Base-by-base conservation (phyloP, 2,329 filamentous ascomycete genomes). In the Podosphaera aphanis region DNA sequence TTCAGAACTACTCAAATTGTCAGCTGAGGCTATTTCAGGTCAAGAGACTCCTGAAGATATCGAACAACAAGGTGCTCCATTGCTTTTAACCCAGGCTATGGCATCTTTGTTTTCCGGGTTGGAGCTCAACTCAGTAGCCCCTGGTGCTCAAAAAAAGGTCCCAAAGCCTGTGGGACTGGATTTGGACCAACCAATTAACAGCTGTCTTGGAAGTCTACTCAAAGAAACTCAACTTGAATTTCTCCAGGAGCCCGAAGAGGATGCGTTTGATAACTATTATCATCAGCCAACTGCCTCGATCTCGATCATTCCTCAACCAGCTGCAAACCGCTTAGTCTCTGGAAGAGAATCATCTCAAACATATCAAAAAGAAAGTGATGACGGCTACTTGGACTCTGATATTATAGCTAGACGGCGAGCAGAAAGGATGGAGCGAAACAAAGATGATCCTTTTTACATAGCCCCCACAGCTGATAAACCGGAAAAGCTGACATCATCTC, bases 371-470 rank as follows among this genome's bases (percentile, higher is more conserved):
- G 65, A 68, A 0, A 65, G 64, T 15, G 70, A 78, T 46, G 76
- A 86, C 27, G 71, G 66, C 40, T 80, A 79, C 52, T 62, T 80
- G 1, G 81, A 88, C 49, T 67, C 78, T 1, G 79, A 84, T 53
- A 83, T 83, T 41, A 59, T 83, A 37, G 80, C 82, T 3, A 70
- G 77, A 50, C 73, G 82, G 50, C 82, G 78, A 54, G 74, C 78
- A 3, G 83, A 93, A 57, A 73, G 86, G 10, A 64, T 71, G 47
- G 85, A 93, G 58, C 74, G 84, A 47, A 83, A 93, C 60, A 81
- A 73, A 53, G 88, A 95, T 57, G 90, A 98, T 56, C 90, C 90
- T 0, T 98, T 93, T 60, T 98, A 98, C 58, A 95, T 98, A 56
- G 68, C 67, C 20, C 62, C 64, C 6, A 63, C 63, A 33, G 65